Evolutionary conservation across 2,329 filamentous ascomycete genomes (phyloP), one percentile per base, ranked within the genome.

Genomic region (Atkinsonella texensis): DNA sequence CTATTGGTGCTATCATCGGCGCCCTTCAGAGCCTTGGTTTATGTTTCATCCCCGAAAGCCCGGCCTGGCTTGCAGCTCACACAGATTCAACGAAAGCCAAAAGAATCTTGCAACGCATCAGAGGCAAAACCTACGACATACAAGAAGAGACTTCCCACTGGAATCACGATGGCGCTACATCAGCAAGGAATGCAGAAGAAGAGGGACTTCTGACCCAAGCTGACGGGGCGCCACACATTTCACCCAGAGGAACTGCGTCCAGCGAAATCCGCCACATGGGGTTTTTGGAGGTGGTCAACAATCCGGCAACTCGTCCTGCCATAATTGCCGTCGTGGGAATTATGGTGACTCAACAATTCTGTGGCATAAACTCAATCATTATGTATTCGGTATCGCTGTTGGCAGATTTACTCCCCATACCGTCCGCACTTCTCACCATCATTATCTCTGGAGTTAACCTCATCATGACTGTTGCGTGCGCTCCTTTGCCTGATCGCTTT

Each of bases 331-430:
- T 95, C 3, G 78, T 95, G 12, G 89, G 88, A 1, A 84, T 95
- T 58, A 96, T 97, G 90, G 76, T 90, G 53, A 85, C 87, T 1
- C 93, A 97, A 65, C 93, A 98, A 66, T 75, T 96, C 39, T 91
- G 87, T 53, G 91, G 89, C 46, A 91, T 97, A 71, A 97, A 98
- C 76, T 91, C 86, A 53, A 91, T 97, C 63, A 86, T 97, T 69
- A 96, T 98, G 90, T 98, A 98, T 68, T 95, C 90, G 2, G 93
- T 97, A 6, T 89, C 87, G 0, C 81, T 98, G 1, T 78, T 98
- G 13, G 81, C 85, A 33, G 82, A 83, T 56, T 77, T 97, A 1
- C 78, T 98, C 0, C 85, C 88, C 3, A 80, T 89, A 46, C 89
- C 83, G 55, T 91, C 90, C 0, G 85, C 85, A 0, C 71, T 94